Percentiles rank a stretch among this genome's conserved stretches.
phyloP scores from a whole-genome alignment of 2,329 filamentous ascomycete species.

The Lachnellula cervina region DNA sequence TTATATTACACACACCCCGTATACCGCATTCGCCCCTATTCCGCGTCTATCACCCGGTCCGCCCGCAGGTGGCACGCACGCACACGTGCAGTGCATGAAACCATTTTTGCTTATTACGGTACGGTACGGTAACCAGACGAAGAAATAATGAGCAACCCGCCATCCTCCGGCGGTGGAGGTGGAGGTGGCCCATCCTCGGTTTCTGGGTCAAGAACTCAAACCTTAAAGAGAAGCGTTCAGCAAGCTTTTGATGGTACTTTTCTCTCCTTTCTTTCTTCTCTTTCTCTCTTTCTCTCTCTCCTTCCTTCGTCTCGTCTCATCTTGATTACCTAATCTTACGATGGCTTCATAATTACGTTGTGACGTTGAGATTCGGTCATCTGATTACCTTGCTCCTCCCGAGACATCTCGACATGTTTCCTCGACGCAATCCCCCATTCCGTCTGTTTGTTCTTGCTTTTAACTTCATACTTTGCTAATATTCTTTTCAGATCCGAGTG shows the following conservation, averaged over 20 bases:
- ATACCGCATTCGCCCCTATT: background rate
- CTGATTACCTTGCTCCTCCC: slow-evolving; percentile 2
- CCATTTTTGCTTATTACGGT: background rate
- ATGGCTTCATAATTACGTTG: slow-evolving; percentile 15
- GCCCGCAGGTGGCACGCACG: background rate
- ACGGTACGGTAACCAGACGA: background rate
- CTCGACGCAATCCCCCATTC: slow-evolving; percentile 22
- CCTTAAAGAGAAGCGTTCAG: slow-evolving; percentile 55
- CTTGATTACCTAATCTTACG: slow-evolving; percentile 1
- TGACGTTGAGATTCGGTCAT: background rate
- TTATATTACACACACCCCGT: too few species aligned
- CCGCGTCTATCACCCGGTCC: background rate
- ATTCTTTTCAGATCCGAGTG: slow-evolving; percentile 44
- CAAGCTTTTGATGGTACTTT: slow-evolving; percentile 55
- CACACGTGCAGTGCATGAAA: background rate
- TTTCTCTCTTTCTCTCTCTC: slow-evolving; percentile 8
- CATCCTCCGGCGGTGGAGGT: slow-evolving; percentile 32
- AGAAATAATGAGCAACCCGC: slow-evolving; percentile 21
- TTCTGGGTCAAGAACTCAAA: slow-evolving; percentile 37
- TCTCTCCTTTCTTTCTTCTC: slow-evolving; percentile 4
- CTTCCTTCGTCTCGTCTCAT: slow-evolving; percentile 3
- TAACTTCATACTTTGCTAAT: slow-evolving; percentile 32
- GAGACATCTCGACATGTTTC: slow-evolving; percentile 25
- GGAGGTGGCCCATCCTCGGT: slow-evolving; percentile 27
- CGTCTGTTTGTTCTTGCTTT: slow-evolving; percentile 31